These are phyloP conservation scores for Aeschynomene evenia DNA, from an alignment of 306 rosid genomes.

Conservation along the genomic window DNA sequence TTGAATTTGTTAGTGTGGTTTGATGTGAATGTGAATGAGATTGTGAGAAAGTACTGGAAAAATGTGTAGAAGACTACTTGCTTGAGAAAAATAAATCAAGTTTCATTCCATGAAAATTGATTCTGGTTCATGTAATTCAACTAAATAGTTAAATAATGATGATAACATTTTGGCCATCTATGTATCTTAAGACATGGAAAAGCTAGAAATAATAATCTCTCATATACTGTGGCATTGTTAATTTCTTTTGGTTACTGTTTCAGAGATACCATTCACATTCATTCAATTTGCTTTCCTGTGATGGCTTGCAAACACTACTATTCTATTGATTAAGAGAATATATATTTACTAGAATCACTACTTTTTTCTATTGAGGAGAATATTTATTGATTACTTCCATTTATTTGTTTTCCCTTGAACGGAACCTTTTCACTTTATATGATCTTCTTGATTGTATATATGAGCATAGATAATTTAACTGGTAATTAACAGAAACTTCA, in stretches of 20 bases:
- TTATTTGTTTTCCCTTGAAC: slow-evolving; percentile 3
- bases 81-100: no score
- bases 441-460: no score
- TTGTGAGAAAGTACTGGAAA: no score
- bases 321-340: slow-evolving; percentile 26
- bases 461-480: no score
- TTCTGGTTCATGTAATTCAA: not conserved
- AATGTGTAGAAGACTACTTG: no score
- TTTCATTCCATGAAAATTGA: slow-evolving; percentile 32
- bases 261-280: slow-evolving; percentile 19
- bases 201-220: slow-evolving; percentile 22
- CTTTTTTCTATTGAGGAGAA: slow-evolving; percentile 17
- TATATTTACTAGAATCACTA: slow-evolving; percentile 10
- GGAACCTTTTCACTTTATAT: slow-evolving; percentile 24
- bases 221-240: not conserved
- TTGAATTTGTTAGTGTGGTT: no score
- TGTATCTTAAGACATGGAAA: not conserved
- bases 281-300: slow-evolving; percentile 34
- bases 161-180: slow-evolving; percentile 28
- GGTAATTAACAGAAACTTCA: slow-evolving; percentile 13
- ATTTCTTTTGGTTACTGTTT: slow-evolving; percentile 10
- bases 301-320: slow-evolving; percentile 28
- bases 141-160: slow-evolving; percentile 6
- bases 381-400: slow-evolving; percentile 10
- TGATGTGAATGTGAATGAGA: no score